Evolutionary conservation across 2,329 filamentous ascomycete species (phyloP).

Genomic region (Thelonectria discophora): DNA sequence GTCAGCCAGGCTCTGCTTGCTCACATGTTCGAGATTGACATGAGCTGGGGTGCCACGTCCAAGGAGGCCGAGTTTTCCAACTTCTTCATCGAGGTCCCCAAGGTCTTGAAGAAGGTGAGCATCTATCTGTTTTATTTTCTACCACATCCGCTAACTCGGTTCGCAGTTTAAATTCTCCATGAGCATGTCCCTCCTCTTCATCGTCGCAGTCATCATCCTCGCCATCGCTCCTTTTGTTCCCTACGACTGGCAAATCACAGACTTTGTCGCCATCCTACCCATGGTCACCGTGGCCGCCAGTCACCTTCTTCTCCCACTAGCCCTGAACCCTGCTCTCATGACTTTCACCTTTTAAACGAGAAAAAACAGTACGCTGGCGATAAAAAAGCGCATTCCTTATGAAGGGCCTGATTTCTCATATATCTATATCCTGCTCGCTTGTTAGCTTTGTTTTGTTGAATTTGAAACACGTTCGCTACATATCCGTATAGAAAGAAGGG

Average conservation of each 20-base stretch:
- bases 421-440: constrained; percentile 5
- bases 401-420: not conserved
- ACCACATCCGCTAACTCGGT: constrained; percentile 34
- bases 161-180: constrained; percentile 76
- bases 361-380: not conserved
- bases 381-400: not conserved
- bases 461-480: constrained; percentile 1
- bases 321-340: constrained; percentile 81
- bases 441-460: not conserved
- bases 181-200: constrained; percentile 65
- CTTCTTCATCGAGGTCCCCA: constrained; percentile 86
- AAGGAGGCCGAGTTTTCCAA: constrained; percentile 85
- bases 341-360: constrained; percentile 74
- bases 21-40: constrained; percentile 87
- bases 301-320: constrained; percentile 76
- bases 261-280: constrained; percentile 80
- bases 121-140: constrained; percentile 42
- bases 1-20: constrained; percentile 80
- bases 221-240: constrained; percentile 72
- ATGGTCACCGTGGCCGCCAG: constrained; percentile 75
- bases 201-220: constrained; percentile 70
- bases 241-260: constrained; percentile 70
- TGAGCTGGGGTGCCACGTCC: constrained; percentile 85
- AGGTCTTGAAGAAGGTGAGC: constrained; percentile 79
- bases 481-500: constrained; percentile 2